Evolutionary conservation across 2,329 filamentous ascomycete species (phyloP), one percentile per base, ranked within the genome.

Genomic region (Exophiala aquamarina): DNA sequence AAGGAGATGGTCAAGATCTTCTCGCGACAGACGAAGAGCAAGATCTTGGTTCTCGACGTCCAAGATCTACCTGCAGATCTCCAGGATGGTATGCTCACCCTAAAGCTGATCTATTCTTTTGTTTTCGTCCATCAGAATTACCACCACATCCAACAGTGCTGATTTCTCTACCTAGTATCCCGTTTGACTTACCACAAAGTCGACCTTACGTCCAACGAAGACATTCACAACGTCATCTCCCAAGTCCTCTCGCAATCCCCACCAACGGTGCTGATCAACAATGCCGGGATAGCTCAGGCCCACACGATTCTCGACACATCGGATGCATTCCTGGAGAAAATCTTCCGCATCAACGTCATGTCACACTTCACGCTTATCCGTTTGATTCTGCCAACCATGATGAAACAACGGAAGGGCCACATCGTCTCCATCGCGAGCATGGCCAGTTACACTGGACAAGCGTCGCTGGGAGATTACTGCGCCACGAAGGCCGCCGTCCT

Each of bases 201-300:
- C 69, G 85, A 91, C 65, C 78, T 90, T 55, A 81, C 82, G 39
- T 82, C 77, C 0, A 69, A 78, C 3, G 61, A 72, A 11, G 72
- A 71, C 28, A 75, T 88, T 56, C 62, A 72, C 5, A 63, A 68
- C 2, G 75, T 89, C 59, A 75, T 78, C 42, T 63, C 66, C 21
- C 63, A 75, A 10, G 70, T 87, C 46, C 84, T 84, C n/a, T 6
- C 29, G 3, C 33, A 31, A 3, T 23, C 34, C 48, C 61, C 77
- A 37, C 86, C 85, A 1, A 88, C 84, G 0, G 71, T 89, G 51
- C 71, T 89, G 3, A 83, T 87, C 69, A 86, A 87, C 70, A 87
- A 87, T 60, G 84, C 85, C 7, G 84, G 84, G 50, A 75, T 85
- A 20, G 78, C 52, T 3, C 46, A 55, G 13, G 82, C 82, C 49